phyloP scores from a whole-genome alignment of 208 protist genomes.

The Leishmania arabica region DNA sequence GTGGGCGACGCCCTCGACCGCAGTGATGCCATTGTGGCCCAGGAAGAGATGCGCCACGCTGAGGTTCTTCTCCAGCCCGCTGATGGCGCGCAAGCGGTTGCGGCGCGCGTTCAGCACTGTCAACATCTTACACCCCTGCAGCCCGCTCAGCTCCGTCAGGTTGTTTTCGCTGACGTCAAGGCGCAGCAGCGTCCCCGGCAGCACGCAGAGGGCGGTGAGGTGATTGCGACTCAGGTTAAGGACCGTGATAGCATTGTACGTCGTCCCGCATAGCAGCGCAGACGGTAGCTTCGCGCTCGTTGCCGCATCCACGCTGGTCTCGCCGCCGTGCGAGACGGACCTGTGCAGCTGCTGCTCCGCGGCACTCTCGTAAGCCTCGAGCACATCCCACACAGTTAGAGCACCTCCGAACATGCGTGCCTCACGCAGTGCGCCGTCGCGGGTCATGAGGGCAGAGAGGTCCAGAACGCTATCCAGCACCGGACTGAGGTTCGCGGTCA shows the following conservation, averaged over 20 bases:
- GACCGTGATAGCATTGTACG: constrained; percentile 70
- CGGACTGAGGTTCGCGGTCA: constrained; percentile 78
- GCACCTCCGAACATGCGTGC: constrained; percentile 47
- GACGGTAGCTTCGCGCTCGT: constrained; percentile 20
- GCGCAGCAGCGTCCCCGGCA: constrained; percentile 74
- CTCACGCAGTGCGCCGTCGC: constrained; percentile 41
- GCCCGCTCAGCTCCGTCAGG: constrained; percentile 49
- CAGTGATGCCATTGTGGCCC: constrained; percentile 66
- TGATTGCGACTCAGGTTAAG: constrained; percentile 71
- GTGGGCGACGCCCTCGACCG: constrained; percentile 74
- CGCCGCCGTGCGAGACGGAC: not conserved
- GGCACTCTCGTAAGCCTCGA: constrained; percentile 44
- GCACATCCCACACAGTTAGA: constrained; percentile 59
- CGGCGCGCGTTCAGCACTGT: constrained; percentile 79
- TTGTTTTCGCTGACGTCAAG: constrained; percentile 83
- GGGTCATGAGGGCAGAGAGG: constrained; percentile 46
- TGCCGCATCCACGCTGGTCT: constrained; percentile 12
- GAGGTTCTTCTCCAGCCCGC: constrained; percentile 54
- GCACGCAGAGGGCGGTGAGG: constrained; percentile 39
- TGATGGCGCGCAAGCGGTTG: constrained; percentile 50
- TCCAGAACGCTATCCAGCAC: constrained; percentile 68
- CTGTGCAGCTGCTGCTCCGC: constrained; percentile 38
- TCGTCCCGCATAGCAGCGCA: constrained; percentile 23
- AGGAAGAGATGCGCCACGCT: constrained; percentile 81
- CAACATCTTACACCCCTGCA: constrained; percentile 75